Evolutionary conservation across 73 alveolate species (phyloP).

Genomic region (Tetrahymena borealis): DNA sequence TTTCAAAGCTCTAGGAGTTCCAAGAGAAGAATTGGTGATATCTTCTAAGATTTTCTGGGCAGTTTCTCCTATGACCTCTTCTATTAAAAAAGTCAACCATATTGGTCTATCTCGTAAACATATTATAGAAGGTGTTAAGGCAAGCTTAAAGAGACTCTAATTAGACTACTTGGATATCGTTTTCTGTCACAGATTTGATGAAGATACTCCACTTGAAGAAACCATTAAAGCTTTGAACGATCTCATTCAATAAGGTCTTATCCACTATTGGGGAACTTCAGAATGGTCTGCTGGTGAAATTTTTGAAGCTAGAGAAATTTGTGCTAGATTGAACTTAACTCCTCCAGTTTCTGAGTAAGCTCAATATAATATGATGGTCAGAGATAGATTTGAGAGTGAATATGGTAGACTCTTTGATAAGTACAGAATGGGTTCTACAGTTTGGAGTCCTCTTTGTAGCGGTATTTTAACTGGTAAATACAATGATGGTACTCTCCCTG

Average conservation of each 20-base stretch:
- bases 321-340: slow-evolving; percentile 55
- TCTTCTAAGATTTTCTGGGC: slow-evolving; percentile 74
- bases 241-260: slow-evolving; percentile 78
- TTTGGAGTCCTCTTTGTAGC: slow-evolving; percentile 80
- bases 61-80: slow-evolving; percentile 49
- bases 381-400: slow-evolving; percentile 85
- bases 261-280: slow-evolving; percentile 97
- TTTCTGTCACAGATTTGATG: slow-evolving; percentile 83
- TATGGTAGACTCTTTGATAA: slow-evolving; percentile 55
- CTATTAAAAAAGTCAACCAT: slow-evolving; percentile 39
- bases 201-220: slow-evolving; percentile 85
- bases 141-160: slow-evolving; percentile 69
- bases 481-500: slow-evolving; percentile 75
- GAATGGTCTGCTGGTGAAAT: slow-evolving; percentile 85
- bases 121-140: slow-evolving; percentile 72
- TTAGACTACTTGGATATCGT: slow-evolving; percentile 82
- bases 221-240: slow-evolving; percentile 78
- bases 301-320: slow-evolving; percentile 65
- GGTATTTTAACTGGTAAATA: slow-evolving; percentile 92
- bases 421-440: slow-evolving; percentile 75
- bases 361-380: slow-evolving; percentile 71
- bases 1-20: slow-evolving; percentile 37
- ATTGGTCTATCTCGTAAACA: slow-evolving; percentile 75
- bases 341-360: slow-evolving; percentile 92
- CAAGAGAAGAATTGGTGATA: slow-evolving; percentile 66